These are phyloP conservation scores for Leishmania amazonensis DNA, from an alignment of 208 protist genomes.

Conservation along the genomic window DNA sequence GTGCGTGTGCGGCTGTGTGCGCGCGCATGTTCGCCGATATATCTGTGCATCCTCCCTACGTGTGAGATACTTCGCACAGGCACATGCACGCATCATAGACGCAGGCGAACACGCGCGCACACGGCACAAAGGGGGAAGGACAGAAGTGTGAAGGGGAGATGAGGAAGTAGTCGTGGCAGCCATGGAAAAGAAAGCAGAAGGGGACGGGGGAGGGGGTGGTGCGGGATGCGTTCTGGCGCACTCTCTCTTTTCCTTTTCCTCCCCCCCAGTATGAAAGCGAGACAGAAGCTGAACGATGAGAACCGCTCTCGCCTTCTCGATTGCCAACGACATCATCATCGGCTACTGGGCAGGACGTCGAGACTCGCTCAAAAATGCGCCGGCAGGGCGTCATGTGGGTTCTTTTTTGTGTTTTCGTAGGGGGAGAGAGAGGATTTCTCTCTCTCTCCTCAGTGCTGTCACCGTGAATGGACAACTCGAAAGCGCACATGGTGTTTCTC, in stretches of 20 bases:
- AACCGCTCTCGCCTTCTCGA: not conserved
- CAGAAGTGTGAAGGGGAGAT: not conserved
- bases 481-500: not conserved
- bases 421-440: not conserved
- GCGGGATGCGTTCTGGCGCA: too few species aligned
- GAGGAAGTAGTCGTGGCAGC: not conserved
- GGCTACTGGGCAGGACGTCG: not conserved
- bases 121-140: not conserved
- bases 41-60: too few species aligned
- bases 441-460: not conserved
- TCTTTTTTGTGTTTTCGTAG: not conserved
- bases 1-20: not conserved
- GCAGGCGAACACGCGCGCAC: not conserved
- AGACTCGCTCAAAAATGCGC: not conserved
- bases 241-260: not conserved
- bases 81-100: not conserved
- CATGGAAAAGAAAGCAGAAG: too few species aligned
- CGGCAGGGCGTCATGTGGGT: not conserved
- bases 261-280: not conserved
- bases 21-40: too few species aligned
- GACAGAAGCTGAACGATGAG: not conserved
- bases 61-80: not conserved
- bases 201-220: too few species aligned
- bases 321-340: not conserved
- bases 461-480: not conserved